Base-by-base conservation (phyloP, 2,329 filamentous ascomycete genomes). In the Paraconiothyrium brasiliense region DNA sequence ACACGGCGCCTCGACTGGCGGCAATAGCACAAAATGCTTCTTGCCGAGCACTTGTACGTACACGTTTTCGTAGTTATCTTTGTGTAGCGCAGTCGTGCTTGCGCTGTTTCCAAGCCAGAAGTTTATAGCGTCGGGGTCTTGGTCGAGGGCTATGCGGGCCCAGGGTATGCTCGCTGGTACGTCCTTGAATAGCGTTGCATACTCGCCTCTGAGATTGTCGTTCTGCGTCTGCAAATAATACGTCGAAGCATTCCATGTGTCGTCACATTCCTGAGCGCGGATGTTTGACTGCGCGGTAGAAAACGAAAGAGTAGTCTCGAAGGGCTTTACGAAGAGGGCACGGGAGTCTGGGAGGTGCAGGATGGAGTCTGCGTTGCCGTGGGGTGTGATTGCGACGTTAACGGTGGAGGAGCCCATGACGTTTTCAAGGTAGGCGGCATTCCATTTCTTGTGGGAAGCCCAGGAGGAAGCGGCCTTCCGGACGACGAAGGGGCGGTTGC, bases 11-110 rank as follows among this genome's bases (percentile, higher is more conserved):
- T 88, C 91, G 1, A 90, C 76, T 0, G 92, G 89, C n/a, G 92
- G 90, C 1, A 95, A 78, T 1, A 95, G 81, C 0, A 89, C 85
- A 68, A 95, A 95, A 67, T 91, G 87, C 75, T 95, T 95, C 59
- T 81, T 80, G 0, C 92, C 92, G 0, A 88, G 76, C 14, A 94
- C 78, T 71, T 94, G 92, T 1, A 92, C 90, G 75, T 94, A 95
- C 0, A 95, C 84, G 74, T 95, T 95, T 76, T 95, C 92, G 76
- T 94, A 94, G 70, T 91, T 91, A 79, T 95, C 92, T 71, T 90
- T 91, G 79, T 95, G 92, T 57, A 94, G 77, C 0, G 90, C 89
- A 0, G 92, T 94, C 1, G 86, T 83, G 30, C 89, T 91, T 41
- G 82, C 83, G 1, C 87, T 87, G 78, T 92, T 79, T 57, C 92